phyloP scores from a whole-genome alignment of 805 yeast species.

The Ogataea dorogensis region DNA sequence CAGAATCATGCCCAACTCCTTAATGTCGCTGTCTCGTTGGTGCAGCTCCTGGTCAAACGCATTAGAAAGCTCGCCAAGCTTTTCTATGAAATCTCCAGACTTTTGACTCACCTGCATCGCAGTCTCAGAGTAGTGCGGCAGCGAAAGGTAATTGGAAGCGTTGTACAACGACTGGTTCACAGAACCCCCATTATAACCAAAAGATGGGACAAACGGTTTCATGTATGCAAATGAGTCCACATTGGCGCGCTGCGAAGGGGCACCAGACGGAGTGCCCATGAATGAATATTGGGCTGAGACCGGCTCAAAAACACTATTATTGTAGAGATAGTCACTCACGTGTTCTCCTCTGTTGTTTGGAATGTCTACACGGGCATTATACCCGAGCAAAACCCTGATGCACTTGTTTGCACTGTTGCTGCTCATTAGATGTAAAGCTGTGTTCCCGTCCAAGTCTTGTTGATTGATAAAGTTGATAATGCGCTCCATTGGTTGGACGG shows the following conservation, averaged over 20 bases:
- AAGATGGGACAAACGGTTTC: slow-evolving; percentile 28
- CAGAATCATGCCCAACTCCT: slow-evolving; percentile 29
- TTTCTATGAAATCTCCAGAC: slow-evolving; percentile 48
- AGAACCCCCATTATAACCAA: slow-evolving; percentile 17
- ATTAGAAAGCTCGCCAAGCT: slow-evolving; percentile 45
- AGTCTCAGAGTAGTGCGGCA: slow-evolving; percentile 50
- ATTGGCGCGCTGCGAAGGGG: slow-evolving; percentile 11
- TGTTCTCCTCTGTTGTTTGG: slow-evolving; percentile 44
- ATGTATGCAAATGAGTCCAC: slow-evolving; percentile 26
- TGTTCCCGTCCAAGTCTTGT: slow-evolving; percentile 57
- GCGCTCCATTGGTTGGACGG: slow-evolving; percentile 56
- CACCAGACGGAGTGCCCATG: slow-evolving; percentile 8
- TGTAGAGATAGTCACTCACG: slow-evolving; percentile 40
- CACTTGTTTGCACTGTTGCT: slow-evolving; percentile 45
- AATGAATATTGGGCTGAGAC: slow-evolving; percentile 11
- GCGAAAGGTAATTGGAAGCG: slow-evolving; percentile 23
- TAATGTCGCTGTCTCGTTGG: slow-evolving; percentile 37
- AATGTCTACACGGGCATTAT: slow-evolving; percentile 54
- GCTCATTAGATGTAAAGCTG: slow-evolving; percentile 52
- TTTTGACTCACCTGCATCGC: slow-evolving; percentile 53
- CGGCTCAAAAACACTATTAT: slow-evolving; percentile 22
- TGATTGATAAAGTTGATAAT: slow-evolving; percentile 55
- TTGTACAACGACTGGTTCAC: slow-evolving; percentile 19
- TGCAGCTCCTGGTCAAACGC: slow-evolving; percentile 56
- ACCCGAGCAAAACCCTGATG: slow-evolving; percentile 43